Base-by-base conservation (phyloP, 2,329 filamentous ascomycete species). In the Talaromyces sp. region DNA sequence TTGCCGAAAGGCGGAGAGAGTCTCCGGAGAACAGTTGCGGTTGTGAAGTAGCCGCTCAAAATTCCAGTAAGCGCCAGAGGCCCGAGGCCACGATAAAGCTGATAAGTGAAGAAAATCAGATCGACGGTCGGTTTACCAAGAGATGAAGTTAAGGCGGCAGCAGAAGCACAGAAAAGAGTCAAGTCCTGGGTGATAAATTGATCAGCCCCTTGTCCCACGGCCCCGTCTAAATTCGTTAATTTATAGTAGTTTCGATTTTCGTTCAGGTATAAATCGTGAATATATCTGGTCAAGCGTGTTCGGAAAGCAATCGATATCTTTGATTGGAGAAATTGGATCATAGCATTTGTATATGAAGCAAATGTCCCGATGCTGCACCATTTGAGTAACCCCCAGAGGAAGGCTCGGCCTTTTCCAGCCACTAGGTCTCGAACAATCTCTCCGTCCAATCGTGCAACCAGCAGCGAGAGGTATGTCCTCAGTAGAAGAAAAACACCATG, bases 291-390 rank as follows among this genome's bases (percentile, higher is more conserved):
- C 13, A 99, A 81, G 10, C 94, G 85, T 4, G 94, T 99, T 41
- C 94, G 87, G 81, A 99, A 99, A 35, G 95, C 93, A 64, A 99
- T 99, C 6, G 93, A 96, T 56, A 99, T 91, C 78, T 99, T 99
- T 53, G 90, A 93, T 75, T 99, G 93, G 62, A 99, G 82, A 75
- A 89, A 99, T 74, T 97, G 97, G 80, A 99, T 99, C 89, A 95
- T 97, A 56, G 93, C 91, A 73, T 99, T 99, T 53, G 93, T 97
- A 70, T 99, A 99, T 0, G 93, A 96, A 8, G 92, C 93, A 63
- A 97, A 86, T 2, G 89, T 90, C 41, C 94, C 94, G 36, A 99
- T 87, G 2, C 93, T 91, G 63, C 92, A 91, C 94, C 94, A 99
- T 80, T 97, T 97, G 51, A 87, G 72, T 48, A 99, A 88, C 5